Conservation (phyloP, 768 basidiomycete species). For the Tephrocybe rancida region DNA sequence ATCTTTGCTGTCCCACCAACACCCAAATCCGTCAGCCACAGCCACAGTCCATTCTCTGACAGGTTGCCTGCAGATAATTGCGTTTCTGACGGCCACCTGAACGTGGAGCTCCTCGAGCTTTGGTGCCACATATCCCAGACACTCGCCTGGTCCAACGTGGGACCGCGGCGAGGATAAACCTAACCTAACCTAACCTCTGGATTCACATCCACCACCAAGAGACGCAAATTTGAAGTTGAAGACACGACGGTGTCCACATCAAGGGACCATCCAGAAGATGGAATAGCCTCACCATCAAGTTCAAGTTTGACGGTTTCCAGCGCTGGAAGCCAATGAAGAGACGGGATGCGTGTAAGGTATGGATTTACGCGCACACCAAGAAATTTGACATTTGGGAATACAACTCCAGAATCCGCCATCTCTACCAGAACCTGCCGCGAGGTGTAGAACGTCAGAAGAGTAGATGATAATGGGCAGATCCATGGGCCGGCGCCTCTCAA, state of each 20-base stretch:
- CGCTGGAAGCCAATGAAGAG: constrained; percentile 1
- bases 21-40: too few species aligned
- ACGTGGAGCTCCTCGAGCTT: not conserved
- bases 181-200: too few species aligned
- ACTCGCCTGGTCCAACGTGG: too few species aligned
- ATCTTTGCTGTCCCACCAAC: too few species aligned
- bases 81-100: not conserved
- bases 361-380: not conserved
- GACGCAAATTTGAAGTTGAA: not conserved
- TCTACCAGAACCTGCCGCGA: not conserved
- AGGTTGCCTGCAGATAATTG: too few species aligned
- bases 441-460: not conserved
- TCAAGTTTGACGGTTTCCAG: not conserved
- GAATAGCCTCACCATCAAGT: not conserved
- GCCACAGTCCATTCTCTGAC: too few species aligned
- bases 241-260: not conserved
- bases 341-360: not conserved
- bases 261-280: not conserved
- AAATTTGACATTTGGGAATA: constrained; percentile 1
- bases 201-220: not conserved
- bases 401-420: not conserved
- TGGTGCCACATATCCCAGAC: not conserved
- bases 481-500: not conserved
- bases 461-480: not conserved
- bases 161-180: too few species aligned